Conservation (phyloP, 2,329 filamentous ascomycete species). For the Verruconis gallopava region DNA sequence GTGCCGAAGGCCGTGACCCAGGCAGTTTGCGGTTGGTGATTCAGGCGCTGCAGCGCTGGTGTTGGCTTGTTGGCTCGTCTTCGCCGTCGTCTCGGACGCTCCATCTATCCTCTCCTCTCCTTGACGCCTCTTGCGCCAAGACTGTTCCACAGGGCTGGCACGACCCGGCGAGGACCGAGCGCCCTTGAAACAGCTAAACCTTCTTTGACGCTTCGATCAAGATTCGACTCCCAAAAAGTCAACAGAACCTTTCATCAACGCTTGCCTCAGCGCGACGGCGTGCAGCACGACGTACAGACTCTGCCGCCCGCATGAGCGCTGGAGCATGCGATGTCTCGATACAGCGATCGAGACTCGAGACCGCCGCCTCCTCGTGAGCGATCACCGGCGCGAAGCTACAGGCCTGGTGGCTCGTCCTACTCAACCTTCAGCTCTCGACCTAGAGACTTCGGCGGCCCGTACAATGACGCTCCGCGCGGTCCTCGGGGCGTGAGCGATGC, state of each 20-base stretch:
- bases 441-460: not conserved
- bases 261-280: not conserved
- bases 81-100: no score
- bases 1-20: no score
- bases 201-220: not conserved
- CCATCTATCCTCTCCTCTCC: no score
- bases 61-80: no score
- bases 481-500: constrained; percentile 3
- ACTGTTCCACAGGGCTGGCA: not conserved
- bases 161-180: no score
- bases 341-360: not conserved
- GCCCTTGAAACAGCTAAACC: not conserved
- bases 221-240: not conserved
- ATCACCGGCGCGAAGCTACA: not conserved
- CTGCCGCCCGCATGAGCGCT: not conserved
- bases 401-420: not conserved
- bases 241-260: not conserved
- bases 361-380: not conserved
- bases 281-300: not conserved
- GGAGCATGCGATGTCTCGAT: not conserved
- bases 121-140: not conserved
- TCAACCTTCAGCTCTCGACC: not conserved
- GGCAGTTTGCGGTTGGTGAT: no score
- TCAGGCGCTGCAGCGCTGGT: no score
- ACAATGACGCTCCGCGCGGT: constrained; percentile 7